Evolutionary conservation across 2,329 filamentous ascomycete species (phyloP), one percentile per base, ranked within the genome.

Genomic region (Neonectria hederae): DNA sequence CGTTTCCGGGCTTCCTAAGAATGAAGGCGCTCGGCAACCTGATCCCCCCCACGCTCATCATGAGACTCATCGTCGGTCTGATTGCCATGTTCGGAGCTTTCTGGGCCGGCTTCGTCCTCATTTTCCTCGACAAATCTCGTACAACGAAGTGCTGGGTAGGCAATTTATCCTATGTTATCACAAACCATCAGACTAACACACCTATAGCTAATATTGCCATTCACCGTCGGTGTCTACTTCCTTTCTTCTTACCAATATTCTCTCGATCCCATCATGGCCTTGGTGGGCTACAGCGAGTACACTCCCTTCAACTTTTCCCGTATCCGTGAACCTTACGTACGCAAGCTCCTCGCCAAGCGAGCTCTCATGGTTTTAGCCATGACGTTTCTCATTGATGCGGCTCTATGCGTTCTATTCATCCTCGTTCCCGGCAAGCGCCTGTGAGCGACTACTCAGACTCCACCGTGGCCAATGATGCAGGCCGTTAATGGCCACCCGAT

Each of bases 11-110:
- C 1, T 99, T 99, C 80, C 85, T 99, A 63, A 88, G 95, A 76
- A 93, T 93, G 81, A 98, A 98, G 82, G 96, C 96, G 3, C 85
- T 99, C 24, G 97, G 97, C 65, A 99, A 99, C 75, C 86, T 99
- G 14, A 95, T 99, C 28, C 96, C 95, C 3, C 89, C 95, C 17
- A 97, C 93, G 51, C 90, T 97, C 70, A 89, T 98, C 76, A 85
- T 97, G 71, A 88, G 96, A 58, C 83, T 98, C 55, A 93, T 97
- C 49, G 78, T 97, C 70, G 96, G 95, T 38, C 85, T 99, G 56
- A 83, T 80, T 52, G 87, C 91, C 69, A 90, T 99, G 83, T 97
- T 97, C 78, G 94, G 89, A 69, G 97, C 88, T 24, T 96, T 98
- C 80, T 99, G 97, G 97, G 88, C 93, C 4, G 93, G 90, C 0